phyloP scores from a whole-genome alignment of 192 early-diverging fungal genomes.

The Coemansia sp. region DNA sequence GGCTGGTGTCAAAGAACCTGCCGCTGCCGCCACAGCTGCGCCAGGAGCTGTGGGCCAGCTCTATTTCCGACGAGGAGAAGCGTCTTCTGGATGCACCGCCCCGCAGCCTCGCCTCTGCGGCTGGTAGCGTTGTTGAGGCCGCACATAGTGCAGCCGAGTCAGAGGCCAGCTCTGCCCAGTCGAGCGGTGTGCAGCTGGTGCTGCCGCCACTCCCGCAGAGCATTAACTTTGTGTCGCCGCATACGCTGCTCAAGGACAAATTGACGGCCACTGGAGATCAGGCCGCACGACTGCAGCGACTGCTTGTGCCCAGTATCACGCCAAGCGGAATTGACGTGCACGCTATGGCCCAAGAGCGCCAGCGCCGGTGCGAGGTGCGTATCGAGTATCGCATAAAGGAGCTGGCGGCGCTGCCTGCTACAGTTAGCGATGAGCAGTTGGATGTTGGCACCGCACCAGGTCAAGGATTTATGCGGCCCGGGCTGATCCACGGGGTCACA shows the following conservation, averaged over 20 bases:
- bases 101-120: slow-evolving; percentile 37
- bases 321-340: slow-evolving; percentile 81
- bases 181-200: slow-evolving; percentile 27
- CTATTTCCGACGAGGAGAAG: slow-evolving; percentile 37
- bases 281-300: slow-evolving; percentile 60
- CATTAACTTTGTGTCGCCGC: slow-evolving; percentile 54
- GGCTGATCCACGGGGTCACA: slow-evolving; percentile 22
- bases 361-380: slow-evolving; percentile 67
- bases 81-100: slow-evolving; percentile 44
- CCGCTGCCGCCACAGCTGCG: slow-evolving; percentile 72
- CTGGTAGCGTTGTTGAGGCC: slow-evolving; percentile 60
- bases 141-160: slow-evolving; percentile 30
- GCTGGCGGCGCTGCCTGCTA: slow-evolving; percentile 68
- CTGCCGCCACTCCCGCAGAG: slow-evolving; percentile 35
- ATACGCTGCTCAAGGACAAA: slow-evolving; percentile 60
- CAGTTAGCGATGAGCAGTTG: slow-evolving; percentile 60
- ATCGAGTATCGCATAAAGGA: slow-evolving; percentile 79
- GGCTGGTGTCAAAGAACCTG: slow-evolving; percentile 76
- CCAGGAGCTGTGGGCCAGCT: slow-evolving; percentile 64
- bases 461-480: slow-evolving; percentile 22
- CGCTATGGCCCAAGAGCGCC: slow-evolving; percentile 74
- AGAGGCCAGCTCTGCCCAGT: slow-evolving; percentile 3
- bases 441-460: slow-evolving; percentile 14
- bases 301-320: slow-evolving; percentile 71
- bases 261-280: slow-evolving; percentile 49